Percentiles rank a stretch among this genome's conserved stretches.
Conservation (phyloP, 2,329 filamentous ascomycete genomes). For the Colletotrichum brevisporum region DNA sequence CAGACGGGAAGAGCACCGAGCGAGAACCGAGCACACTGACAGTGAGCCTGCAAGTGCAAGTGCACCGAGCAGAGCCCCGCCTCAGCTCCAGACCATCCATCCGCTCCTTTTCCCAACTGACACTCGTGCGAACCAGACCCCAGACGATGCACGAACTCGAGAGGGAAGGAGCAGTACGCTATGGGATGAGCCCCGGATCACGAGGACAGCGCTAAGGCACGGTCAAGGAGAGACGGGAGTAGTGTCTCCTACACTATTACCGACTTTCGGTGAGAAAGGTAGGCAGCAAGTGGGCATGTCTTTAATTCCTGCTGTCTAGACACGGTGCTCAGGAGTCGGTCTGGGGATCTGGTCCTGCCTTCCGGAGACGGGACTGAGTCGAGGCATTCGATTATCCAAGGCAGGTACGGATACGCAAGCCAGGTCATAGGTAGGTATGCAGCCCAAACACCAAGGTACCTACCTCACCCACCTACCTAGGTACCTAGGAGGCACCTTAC, state of each 20-base stretch:
- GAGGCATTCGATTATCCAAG: too few species aligned
- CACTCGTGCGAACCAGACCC: conserved; percentile 26
- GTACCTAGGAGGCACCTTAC: too few species aligned
- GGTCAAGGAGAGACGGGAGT: background rate
- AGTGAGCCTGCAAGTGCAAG: background rate
- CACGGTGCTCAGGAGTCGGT: too few species aligned
- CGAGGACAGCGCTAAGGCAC: conserved; percentile 20
- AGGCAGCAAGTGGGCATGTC: too few species aligned
- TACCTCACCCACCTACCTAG: too few species aligned
- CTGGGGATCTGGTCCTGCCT: too few species aligned
- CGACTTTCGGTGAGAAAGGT: too few species aligned
- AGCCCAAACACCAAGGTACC: too few species aligned
- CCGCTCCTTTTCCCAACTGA: conserved; percentile 30
- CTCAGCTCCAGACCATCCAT: conserved; percentile 18
- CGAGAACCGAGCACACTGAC: background rate
- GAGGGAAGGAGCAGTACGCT: conserved; percentile 30
- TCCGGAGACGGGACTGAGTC: too few species aligned
- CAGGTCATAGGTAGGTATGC: too few species aligned
- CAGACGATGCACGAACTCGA: conserved; percentile 34
- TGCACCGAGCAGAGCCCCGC: conserved; percentile 21
- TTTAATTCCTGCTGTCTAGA: too few species aligned
- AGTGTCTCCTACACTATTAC: background rate
- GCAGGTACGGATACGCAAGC: too few species aligned
- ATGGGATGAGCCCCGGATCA: conserved; percentile 22
- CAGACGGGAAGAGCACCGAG: background rate